Conservation (phyloP, 2,329 filamentous ascomycete genomes). For the Sordariomycetes sp. region DNA sequence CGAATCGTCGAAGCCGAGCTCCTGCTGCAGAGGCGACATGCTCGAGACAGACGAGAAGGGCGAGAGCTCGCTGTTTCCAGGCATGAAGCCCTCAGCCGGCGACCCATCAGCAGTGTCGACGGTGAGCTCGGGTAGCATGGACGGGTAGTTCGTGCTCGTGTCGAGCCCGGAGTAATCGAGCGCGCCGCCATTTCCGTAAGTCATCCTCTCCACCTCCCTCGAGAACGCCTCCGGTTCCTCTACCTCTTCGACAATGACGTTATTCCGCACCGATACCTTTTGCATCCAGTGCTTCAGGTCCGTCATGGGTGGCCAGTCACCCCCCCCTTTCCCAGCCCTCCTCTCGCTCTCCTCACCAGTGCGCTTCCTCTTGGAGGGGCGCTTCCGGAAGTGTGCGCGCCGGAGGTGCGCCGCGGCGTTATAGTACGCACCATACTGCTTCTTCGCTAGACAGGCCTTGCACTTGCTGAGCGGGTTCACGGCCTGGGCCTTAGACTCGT, state of each 20-base stretch:
- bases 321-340: neutral
- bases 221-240: neutral
- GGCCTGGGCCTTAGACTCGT: neutral
- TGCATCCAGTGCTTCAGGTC: conserved; percentile 51
- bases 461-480: conserved; percentile 51
- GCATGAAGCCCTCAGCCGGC: neutral
- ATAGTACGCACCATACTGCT: conserved; percentile 85
- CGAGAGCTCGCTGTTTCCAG: neutral
- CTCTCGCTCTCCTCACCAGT: conserved; percentile 10
- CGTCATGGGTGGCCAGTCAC: conserved; percentile 38
- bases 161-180: neutral
- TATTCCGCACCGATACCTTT: conserved; percentile 31
- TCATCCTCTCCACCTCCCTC: neutral
- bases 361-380: conserved; percentile 23
- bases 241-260: neutral
- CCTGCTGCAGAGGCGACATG: neutral
- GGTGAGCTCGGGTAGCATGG: neutral
- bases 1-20: neutral
- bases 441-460: conserved; percentile 68
- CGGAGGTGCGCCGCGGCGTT: conserved; percentile 88
- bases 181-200: neutral
- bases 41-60: neutral
- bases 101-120: neutral
- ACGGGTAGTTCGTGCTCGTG: neutral
- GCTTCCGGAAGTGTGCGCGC: conserved; percentile 75